Percentiles rank a stretch among this genome's conserved stretches.
Evolutionary conservation across 2,329 filamentous ascomycete species (phyloP).

Genomic region (Diaporthe ampelina): DNA sequence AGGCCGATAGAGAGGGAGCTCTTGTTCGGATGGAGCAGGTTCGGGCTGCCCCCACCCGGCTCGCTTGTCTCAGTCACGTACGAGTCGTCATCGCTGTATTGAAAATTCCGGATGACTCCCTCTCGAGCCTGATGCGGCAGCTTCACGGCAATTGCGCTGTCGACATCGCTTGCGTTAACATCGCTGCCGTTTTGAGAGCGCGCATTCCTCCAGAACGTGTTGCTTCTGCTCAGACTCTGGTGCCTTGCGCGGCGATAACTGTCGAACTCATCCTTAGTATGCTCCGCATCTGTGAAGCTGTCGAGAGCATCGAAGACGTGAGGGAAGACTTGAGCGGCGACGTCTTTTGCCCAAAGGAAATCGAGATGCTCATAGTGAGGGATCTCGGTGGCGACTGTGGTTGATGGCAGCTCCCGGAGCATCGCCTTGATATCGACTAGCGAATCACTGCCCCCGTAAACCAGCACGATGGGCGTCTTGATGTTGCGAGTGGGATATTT

Average conservation of each 20-base stretch:
- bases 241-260: conserved; percentile 67
- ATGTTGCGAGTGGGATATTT: conserved; percentile 98
- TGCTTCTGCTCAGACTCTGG: conserved; percentile 59
- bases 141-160: conserved; percentile 43
- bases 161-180: conserved; percentile 49
- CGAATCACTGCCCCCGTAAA: conserved; percentile 95
- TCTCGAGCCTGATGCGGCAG: conserved; percentile 42
- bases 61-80: conserved; percentile 37
- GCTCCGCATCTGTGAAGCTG: conserved; percentile 72
- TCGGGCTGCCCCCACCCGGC: conserved; percentile 21
- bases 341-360: conserved; percentile 93
- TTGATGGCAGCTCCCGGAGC: conserved; percentile 86
- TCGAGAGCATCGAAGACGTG: conserved; percentile 93
- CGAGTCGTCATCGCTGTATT: conserved; percentile 40
- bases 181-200: conserved; percentile 43
- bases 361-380: conserved; percentile 97
- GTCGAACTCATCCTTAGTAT: conserved; percentile 72
- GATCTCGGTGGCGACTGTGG: conserved; percentile 88
- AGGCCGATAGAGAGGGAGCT: conserved; percentile 5
- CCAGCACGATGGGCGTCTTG: conserved; percentile 91
- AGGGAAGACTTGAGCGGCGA: conserved; percentile 86
- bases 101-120: conserved; percentile 27
- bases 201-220: conserved; percentile 49
- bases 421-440: conserved; percentile 94
- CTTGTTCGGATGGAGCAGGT: conserved; percentile 5